These are phyloP conservation scores for Penicillium sp. DNA, from an alignment of 2,329 filamentous ascomycete species.

Conservation along the genomic window DNA sequence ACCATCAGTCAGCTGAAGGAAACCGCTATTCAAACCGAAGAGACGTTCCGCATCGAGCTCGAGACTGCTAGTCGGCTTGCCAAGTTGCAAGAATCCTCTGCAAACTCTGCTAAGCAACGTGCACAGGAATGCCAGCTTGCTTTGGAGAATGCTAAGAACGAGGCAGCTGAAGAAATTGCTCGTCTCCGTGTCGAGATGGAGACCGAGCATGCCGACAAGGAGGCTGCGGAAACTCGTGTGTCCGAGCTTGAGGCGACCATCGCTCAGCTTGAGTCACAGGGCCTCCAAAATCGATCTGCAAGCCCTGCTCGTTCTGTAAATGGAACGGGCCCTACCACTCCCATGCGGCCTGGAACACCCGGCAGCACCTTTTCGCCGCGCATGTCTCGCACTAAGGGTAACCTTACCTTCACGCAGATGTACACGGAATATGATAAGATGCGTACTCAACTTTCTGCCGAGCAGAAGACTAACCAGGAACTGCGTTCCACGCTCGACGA, in stretches of 20 bases:
- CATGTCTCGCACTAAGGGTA: slow-evolving; percentile 54
- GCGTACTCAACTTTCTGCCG: slow-evolving; percentile 69
- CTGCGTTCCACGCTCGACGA: slow-evolving; percentile 78
- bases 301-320: slow-evolving; percentile 58
- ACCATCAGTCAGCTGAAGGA: slow-evolving; percentile 86
- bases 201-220: slow-evolving; percentile 60
- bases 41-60: slow-evolving; percentile 83
- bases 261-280: slow-evolving; percentile 61
- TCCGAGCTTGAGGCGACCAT: slow-evolving; percentile 66
- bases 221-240: slow-evolving; percentile 62
- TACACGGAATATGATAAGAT: slow-evolving; percentile 63
- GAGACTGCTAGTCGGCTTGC: slow-evolving; percentile 79
- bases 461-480: slow-evolving; percentile 73
- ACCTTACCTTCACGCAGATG: slow-evolving; percentile 63
- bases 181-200: slow-evolving; percentile 56
- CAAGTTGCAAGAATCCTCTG: slow-evolving; percentile 65
- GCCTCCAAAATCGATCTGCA: slow-evolving; percentile 48
- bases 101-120: slow-evolving; percentile 61
- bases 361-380: slow-evolving; percentile 55
- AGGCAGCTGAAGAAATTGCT: slow-evolving; percentile 61
- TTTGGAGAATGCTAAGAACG: slow-evolving; percentile 61
- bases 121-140: slow-evolving; percentile 59
- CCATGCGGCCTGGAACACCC: slow-evolving; percentile 53
- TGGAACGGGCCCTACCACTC: slow-evolving; percentile 51
- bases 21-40: slow-evolving; percentile 75